Evolutionary conservation across 1,139 yeast genomes (phyloP).

Genomic region (Chernovozyma aurita): DNA sequence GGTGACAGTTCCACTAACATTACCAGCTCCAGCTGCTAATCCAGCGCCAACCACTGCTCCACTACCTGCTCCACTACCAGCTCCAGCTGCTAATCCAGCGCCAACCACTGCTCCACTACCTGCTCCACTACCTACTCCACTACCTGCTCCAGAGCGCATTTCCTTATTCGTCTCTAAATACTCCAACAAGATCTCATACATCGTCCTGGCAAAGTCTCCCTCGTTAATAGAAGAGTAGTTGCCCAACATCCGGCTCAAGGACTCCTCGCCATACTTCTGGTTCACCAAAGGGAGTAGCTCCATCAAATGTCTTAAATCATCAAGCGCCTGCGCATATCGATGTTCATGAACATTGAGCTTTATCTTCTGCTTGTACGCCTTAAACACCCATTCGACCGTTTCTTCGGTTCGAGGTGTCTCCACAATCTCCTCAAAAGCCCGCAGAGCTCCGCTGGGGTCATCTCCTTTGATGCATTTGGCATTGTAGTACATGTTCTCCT

Average conservation of each 20-base stretch:
- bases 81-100: no score
- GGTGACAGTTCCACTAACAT: neutral
- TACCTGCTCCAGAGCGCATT: no score
- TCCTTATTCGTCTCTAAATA: conserved; percentile 14
- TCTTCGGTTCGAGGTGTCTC: conserved; percentile 11
- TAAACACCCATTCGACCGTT: conserved; percentile 45
- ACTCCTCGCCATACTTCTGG: conserved; percentile 55
- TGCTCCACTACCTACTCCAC: no score
- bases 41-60: neutral
- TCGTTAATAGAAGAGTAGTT: conserved; percentile 35
- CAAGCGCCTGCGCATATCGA: conserved; percentile 31
- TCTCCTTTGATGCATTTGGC: conserved; percentile 67
- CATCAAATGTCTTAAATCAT: conserved; percentile 21
- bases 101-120: no score
- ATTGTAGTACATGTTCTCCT: conserved; percentile 55
- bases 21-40: conserved; percentile 1
- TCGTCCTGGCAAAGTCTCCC: conserved; percentile 19
- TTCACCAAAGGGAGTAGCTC: conserved; percentile 25
- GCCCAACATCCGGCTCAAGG: conserved; percentile 52
- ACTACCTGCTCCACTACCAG: neutral
- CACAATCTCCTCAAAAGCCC: conserved; percentile 35
- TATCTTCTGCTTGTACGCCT: conserved; percentile 60
- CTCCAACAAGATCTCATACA: conserved; percentile 28
- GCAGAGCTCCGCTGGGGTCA: conserved; percentile 44
- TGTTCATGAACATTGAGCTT: conserved; percentile 36